phyloP scores from a whole-genome alignment of 106 monocot genomes.

The Dendrobium nobile region DNA sequence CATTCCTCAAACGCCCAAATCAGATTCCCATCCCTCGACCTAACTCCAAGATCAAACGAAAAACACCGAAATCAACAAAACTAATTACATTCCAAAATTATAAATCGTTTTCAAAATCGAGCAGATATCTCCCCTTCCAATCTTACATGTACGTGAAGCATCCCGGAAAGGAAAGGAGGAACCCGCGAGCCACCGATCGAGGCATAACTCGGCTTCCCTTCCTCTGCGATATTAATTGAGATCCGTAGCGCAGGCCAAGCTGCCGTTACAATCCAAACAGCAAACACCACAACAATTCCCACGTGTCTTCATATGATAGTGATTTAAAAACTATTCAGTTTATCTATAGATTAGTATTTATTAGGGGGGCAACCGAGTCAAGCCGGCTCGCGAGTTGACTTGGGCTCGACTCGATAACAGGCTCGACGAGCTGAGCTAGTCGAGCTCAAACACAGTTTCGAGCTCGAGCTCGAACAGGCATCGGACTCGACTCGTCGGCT shows the following conservation, averaged over 20 bases:
- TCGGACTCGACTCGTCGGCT: no score
- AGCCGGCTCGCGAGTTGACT: no score
- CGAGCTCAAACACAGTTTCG: no score
- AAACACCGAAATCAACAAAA: constrained; percentile 1
- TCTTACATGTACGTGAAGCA: constrained; percentile 1
- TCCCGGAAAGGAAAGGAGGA: background rate
- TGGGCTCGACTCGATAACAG: no score
- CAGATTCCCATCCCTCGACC: constrained; percentile 2
- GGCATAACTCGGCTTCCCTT: background rate
- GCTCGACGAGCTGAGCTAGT: no score
- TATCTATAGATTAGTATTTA: no score
- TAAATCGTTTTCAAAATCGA: background rate
- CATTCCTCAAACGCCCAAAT: background rate
- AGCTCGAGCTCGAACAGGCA: no score
- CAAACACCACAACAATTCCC: background rate
- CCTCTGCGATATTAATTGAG: background rate
- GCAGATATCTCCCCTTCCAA: background rate
- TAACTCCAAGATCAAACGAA: background rate
- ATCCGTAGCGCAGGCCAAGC: background rate
- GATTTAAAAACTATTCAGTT: no score
- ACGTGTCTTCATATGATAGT: no score
- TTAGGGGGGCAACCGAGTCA: no score
- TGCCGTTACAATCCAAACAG: background rate
- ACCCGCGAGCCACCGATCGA: background rate
- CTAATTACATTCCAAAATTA: background rate